These are phyloP conservation scores for Pezicula neosporulosa DNA, from an alignment of 2,329 filamentous ascomycete genomes.

Conservation along the genomic window DNA sequence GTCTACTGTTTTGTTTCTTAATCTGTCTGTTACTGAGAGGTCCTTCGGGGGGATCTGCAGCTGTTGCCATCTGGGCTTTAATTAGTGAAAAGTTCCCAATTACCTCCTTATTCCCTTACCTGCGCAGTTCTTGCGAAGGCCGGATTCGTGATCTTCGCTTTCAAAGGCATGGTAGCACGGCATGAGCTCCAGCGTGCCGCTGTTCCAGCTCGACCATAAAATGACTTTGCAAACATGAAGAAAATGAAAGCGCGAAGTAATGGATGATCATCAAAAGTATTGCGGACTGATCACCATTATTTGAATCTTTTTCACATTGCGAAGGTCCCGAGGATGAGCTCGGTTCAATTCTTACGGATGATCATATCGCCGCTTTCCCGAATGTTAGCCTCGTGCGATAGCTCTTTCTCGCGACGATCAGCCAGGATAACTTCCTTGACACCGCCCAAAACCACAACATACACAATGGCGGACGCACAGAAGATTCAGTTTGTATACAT, in stretches of 20 bases:
- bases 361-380: too few relatives aligned
- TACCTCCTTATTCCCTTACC: slow-evolving; percentile 35
- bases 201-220: slow-evolving; percentile 50
- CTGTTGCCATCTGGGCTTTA: slow-evolving; percentile 35
- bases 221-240: slow-evolving; percentile 55
- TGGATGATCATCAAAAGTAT: slow-evolving; percentile 12
- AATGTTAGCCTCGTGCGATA: too few relatives aligned
- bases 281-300: slow-evolving; percentile 7
- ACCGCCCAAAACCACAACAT: slow-evolving; percentile 17
- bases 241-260: slow-evolving; percentile 16
- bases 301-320: background rate
- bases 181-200: slow-evolving; percentile 42
- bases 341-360: background rate
- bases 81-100: slow-evolving; percentile 17
- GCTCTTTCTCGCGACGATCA: too few relatives aligned
- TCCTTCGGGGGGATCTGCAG: background rate
- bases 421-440: slow-evolving; percentile 8
- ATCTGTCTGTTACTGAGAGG: background rate
- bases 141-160: slow-evolving; percentile 67
- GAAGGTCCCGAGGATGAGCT: background rate
- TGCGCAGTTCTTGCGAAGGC: slow-evolving; percentile 48
- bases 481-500: slow-evolving; percentile 61
- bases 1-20: slow-evolving; percentile 11
- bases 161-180: slow-evolving; percentile 68
- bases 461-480: slow-evolving; percentile 56